phyloP scores from a whole-genome alignment of 2,329 filamentous ascomycete species.

The Capronia coronata region DNA sequence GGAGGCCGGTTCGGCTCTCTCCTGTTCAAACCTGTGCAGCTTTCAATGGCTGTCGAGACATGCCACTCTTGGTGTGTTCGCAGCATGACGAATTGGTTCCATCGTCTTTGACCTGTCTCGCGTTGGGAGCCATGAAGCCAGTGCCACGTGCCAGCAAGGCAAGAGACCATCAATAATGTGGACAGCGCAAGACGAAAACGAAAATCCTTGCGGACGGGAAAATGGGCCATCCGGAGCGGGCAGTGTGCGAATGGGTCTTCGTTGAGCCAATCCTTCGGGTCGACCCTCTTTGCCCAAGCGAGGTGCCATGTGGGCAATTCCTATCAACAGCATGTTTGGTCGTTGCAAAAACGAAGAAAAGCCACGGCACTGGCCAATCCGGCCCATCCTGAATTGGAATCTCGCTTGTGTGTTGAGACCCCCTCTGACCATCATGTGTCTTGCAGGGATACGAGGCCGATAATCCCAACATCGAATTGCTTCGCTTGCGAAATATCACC shows the following conservation, averaged over 20 bases:
- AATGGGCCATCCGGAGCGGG: slow-evolving; percentile 1
- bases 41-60: not conserved
- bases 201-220: not conserved
- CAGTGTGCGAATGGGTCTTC: slow-evolving; percentile 10
- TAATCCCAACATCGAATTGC: slow-evolving; percentile 70
- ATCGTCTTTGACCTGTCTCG: not conserved
- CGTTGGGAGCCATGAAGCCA: not conserved
- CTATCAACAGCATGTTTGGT: slow-evolving; percentile 6
- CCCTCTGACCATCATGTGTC: slow-evolving; percentile 8
- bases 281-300: slow-evolving; percentile 7
- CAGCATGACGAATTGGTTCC: not conserved
- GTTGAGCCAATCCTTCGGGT: slow-evolving; percentile 13
- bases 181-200: not conserved
- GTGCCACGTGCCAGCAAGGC: not conserved
- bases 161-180: too few species aligned
- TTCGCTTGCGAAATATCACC: slow-evolving; percentile 75
- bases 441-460: slow-evolving; percentile 64
- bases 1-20: not conserved
- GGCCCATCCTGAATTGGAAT: not conserved
- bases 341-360: not conserved
- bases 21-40: not conserved
- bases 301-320: slow-evolving; percentile 6
- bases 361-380: not conserved
- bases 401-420: not conserved
- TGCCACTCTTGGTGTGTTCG: not conserved